Evolutionary conservation across 1,284 basidiomycete species (phyloP), one percentile per base, ranked within the genome.

Genomic region (Tilletia setariae): DNA sequence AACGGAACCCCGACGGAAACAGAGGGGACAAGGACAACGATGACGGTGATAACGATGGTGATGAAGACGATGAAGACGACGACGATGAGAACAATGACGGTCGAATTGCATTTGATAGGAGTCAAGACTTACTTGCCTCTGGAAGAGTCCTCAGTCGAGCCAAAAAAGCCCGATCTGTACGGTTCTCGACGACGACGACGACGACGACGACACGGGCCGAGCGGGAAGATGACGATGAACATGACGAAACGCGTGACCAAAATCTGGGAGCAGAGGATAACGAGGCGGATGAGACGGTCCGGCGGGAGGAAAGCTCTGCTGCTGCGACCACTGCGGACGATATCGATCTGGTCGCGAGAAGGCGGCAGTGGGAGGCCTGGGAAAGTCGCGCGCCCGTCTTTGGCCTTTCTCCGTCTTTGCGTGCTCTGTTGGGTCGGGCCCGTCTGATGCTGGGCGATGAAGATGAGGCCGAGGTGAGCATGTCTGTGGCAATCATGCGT

Each of bases 361-460:
- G 85, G 7, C 75, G 66, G 72, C 69, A 51, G 19, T 69, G 77
- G 62, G 72, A 40, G 35, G 71, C 56, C 59, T 66, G 11, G 65
- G 53, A 59, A 30, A 59, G 53, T 30, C 53, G 53, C 7, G 82
- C 79, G 8, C 76, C 72, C 0, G 86, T 85, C 61, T 89, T 89
- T 79, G 85, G 85, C 2, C 84, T 98, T 59, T 91, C 95, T 73
- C 86, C 90, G 3, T 91, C 92, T 72, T 87, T 94, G 2, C 85
- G 94, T 62, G 89, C 94, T 80, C 86, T 93, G n/a, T 84, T 98
- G 1, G 93, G 92, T 0, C 86, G 96, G 28, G 88, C 92, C 0
- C 86, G 95, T 65, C 88, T 97, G 42, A 90, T 89, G 80, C 86
- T 92, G 82, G 90, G 90, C 0, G 89, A 95, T 68, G 82, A 88